Percentiles rank a stretch among this genome's conserved stretches.
These are phyloP conservation scores for Neofusicoccum parvum DNA, from an alignment of 2,329 filamentous ascomycete genomes.

Conservation along the genomic window DNA sequence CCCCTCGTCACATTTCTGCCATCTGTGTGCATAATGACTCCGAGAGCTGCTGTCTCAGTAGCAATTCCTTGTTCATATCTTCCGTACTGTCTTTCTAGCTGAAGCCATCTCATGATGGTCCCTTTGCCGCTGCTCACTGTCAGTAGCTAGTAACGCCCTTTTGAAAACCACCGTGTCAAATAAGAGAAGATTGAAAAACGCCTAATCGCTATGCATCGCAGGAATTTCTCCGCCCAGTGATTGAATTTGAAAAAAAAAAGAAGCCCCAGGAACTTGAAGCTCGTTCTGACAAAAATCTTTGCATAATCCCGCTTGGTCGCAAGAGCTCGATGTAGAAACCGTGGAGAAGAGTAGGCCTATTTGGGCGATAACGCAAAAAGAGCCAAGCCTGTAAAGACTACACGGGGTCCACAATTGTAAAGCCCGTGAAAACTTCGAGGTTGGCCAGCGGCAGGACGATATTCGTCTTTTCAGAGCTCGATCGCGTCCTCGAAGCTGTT, in stretches of 20 bases:
- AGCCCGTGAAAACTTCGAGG: neutral
- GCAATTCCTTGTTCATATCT: no score
- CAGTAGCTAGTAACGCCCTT: no score
- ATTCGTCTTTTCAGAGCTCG: constrained; percentile 7
- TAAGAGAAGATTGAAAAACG: neutral
- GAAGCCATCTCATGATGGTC: no score
- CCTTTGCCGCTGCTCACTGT: no score
- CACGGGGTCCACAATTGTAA: neutral
- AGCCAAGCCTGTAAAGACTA: neutral
- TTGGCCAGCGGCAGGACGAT: no score
- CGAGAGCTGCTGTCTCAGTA: no score
- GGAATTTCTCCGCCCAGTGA: neutral
- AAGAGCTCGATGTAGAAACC: neutral
- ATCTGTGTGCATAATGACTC: no score
- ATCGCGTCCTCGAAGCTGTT: constrained; percentile 21
- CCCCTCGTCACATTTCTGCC: no score
- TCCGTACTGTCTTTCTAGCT: no score
- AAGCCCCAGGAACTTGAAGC: neutral
- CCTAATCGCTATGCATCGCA: constrained; percentile 9
- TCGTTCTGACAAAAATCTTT: neutral
- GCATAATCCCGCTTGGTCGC: neutral
- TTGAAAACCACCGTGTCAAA: no score
- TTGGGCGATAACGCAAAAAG: no score
- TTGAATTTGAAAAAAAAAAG: neutral
- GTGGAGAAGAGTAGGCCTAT: no score